Conservation (phyloP, 2,329 filamentous ascomycete species). For the Alternaria sp. region DNA sequence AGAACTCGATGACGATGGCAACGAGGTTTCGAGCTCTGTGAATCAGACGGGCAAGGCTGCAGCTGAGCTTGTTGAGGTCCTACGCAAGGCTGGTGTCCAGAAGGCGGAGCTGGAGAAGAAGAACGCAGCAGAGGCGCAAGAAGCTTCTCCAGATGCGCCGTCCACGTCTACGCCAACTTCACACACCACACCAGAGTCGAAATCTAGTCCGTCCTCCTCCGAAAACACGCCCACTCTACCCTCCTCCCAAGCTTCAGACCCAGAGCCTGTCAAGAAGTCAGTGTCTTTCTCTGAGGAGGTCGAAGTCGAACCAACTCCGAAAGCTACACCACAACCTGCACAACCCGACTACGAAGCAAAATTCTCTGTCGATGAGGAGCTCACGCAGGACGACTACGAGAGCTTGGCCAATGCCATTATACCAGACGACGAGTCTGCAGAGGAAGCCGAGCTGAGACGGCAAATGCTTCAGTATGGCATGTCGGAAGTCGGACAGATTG, state of each 20-base stretch:
- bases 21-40: conserved; percentile 68
- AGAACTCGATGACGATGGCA: conserved; percentile 88
- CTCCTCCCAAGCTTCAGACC: neutral
- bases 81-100: conserved; percentile 76
- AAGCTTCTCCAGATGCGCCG: neutral
- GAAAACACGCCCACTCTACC: neutral
- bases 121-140: conserved; percentile 6
- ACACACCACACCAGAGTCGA: neutral
- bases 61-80: conserved; percentile 71
- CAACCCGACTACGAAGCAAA: conserved; percentile 35
- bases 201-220: neutral
- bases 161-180: neutral
- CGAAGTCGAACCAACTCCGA: conserved; percentile 49
- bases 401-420: conserved; percentile 60
- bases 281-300: conserved; percentile 69
- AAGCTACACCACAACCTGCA: conserved; percentile 1
- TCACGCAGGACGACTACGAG: conserved; percentile 50
- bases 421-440: conserved; percentile 76
- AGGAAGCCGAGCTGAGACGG: conserved; percentile 79
- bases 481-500: conserved; percentile 86
- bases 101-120: conserved; percentile 35
- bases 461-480: conserved; percentile 92
- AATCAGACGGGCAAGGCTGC: conserved; percentile 69
- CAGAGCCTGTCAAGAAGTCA: conserved; percentile 57
- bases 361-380: conserved; percentile 45